Evolutionary conservation across 2,329 filamentous ascomycete genomes (phyloP).

Genomic region (Aspergillus terreus): DNA sequence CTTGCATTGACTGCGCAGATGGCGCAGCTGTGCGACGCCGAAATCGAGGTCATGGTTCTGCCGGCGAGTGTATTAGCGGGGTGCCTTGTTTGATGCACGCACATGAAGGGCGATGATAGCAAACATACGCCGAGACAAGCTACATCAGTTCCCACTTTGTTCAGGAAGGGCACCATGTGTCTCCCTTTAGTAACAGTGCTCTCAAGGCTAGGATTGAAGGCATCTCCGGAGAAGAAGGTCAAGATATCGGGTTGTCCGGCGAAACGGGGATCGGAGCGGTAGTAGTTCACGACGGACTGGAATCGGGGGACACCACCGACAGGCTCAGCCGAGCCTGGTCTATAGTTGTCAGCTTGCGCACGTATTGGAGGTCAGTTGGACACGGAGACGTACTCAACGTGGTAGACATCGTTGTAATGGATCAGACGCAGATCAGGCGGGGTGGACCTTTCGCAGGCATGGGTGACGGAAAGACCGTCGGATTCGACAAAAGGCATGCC

Average conservation of each 20-base stretch:
- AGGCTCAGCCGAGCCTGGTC: slow-evolving; percentile 67
- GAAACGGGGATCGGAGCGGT: slow-evolving; percentile 61
- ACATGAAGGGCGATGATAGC: neutral
- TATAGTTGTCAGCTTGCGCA: slow-evolving; percentile 26
- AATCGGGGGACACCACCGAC: slow-evolving; percentile 79
- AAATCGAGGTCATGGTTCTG: slow-evolving; percentile 93
- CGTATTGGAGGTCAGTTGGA: neutral
- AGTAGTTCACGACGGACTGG: slow-evolving; percentile 72
- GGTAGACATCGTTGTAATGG: slow-evolving; percentile 94
- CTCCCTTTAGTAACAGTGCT: slow-evolving; percentile 84
- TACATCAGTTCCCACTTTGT: slow-evolving; percentile 70
- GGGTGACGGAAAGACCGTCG: slow-evolving; percentile 39
- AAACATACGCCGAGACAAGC: slow-evolving; percentile 74
- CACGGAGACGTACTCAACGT: slow-evolving; percentile 59
- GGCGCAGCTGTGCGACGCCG: slow-evolving; percentile 73
- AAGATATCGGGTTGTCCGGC: slow-evolving; percentile 62
- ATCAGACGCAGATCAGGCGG: slow-evolving; percentile 73
- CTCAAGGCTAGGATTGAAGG: slow-evolving; percentile 86
- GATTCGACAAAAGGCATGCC: slow-evolving; percentile 26
- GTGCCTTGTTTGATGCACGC: neutral
- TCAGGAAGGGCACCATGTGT: slow-evolving; percentile 86
- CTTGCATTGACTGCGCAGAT: slow-evolving; percentile 68
- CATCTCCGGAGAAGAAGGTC: slow-evolving; percentile 87
- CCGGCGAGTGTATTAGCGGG: neutral
- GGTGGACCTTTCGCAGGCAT: slow-evolving; percentile 41